Base-by-base conservation (phyloP, 345 rosid genomes). In the Gynandropsis gynandra region DNA sequence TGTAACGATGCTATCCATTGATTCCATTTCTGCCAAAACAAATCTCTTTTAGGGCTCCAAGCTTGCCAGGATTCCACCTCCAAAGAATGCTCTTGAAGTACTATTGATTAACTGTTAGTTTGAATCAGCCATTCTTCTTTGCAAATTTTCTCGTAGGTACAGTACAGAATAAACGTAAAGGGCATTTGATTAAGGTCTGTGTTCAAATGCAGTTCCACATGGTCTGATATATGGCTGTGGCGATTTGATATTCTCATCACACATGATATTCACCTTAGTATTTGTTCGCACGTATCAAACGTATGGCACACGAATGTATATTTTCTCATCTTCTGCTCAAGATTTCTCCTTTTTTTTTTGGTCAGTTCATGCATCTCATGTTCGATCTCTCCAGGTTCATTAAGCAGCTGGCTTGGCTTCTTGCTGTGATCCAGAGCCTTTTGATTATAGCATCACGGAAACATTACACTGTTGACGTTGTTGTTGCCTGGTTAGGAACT, bases 391-490 rank as follows among this genome's bases (percentile, higher is more conserved):
- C 1, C 66, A 85, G 95, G 77, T 78, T 61, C 65, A 61, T 88
- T 52, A 85, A 80, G 77, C 83, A 76, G 16, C 54, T 75, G 42
- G 86, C 83, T 54, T 85, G 95, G 95, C 50, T 79, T 43, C 47
- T 88, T 49, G 92, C 89, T 1, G 73, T 82, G 50, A 52, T 63
- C 61, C 92, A 82, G 70, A 85, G 95, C 78, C 49, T 88, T n/a
- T 53, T 88, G 64, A 88, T 85, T 61, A 56, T 88, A 69, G 97
- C 97, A 37, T 88, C 92, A 41, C 79, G 83, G 70, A 83, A 87
- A 64, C 89, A 83, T 73, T 83, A 87, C 69, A 78, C 94, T 0
- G 95, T 85, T 16, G 97, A 88, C 57, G 55, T 82, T 45, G 83
- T 80, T 53, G 89, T 88, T 68, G 92, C 92, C 48, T 88, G 97